A percentile compares a stretch with the other conserved stretches of the same genome.
Conservation (phyloP, 2,329 filamentous ascomycete genomes). For the Microdochium bolleyi region DNA sequence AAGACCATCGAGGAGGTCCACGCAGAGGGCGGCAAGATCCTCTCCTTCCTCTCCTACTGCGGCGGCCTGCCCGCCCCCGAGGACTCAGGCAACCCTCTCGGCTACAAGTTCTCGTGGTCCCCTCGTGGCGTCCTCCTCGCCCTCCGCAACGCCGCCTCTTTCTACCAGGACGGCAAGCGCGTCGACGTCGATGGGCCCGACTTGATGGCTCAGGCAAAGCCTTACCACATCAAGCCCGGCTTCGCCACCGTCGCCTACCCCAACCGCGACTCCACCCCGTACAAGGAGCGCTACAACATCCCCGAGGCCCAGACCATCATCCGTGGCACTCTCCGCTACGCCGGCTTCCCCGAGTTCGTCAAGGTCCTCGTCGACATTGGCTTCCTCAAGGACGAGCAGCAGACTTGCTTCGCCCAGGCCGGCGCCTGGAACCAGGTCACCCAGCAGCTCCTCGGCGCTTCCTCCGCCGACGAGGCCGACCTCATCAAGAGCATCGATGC, state of each 20-base stretch:
- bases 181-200: constrained; percentile 55
- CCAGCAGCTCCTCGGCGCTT: constrained; percentile 63
- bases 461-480: constrained; percentile 58
- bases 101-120: constrained; percentile 85
- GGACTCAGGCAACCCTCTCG: constrained; percentile 78
- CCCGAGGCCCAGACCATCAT: constrained; percentile 86
- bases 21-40: constrained; percentile 76
- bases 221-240: constrained; percentile 83
- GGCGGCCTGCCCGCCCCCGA: constrained; percentile 69
- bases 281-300: constrained; percentile 84
- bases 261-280: constrained; percentile 83
- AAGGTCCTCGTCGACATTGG: constrained; percentile 81
- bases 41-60: constrained; percentile 76
- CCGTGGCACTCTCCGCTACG: constrained; percentile 77
- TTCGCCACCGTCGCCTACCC: constrained; percentile 88
- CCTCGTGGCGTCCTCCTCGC: constrained; percentile 82
- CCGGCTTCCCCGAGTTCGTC: constrained; percentile 87
- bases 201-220: constrained; percentile 81
- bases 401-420: constrained; percentile 56
- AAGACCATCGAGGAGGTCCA: constrained; percentile 88
- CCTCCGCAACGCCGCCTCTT: constrained; percentile 76
- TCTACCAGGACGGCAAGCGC: constrained; percentile 71
- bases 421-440: constrained; percentile 82
- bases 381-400: constrained; percentile 68
- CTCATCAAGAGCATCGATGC: constrained; percentile 64